These are phyloP conservation scores for Cryphonectria japonica DNA, from an alignment of 2,329 filamentous ascomycete genomes.

Conservation along the genomic window DNA sequence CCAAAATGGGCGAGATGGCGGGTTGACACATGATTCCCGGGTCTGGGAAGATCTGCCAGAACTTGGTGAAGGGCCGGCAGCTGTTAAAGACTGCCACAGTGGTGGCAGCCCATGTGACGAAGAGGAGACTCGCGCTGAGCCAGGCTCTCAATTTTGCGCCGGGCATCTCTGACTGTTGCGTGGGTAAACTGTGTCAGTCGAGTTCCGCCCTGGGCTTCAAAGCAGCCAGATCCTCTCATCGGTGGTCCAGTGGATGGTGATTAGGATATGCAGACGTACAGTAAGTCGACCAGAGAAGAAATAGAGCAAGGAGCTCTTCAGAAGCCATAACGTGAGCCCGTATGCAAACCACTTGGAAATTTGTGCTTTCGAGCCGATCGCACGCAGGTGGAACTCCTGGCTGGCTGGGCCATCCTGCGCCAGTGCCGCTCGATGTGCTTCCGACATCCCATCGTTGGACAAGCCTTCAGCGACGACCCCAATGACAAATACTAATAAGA, in stretches of 20 bases:
- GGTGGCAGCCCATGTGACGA: conserved; percentile 52
- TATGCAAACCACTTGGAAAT: conserved; percentile 60
- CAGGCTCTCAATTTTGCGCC: conserved; percentile 44
- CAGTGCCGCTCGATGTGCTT: conserved; percentile 50
- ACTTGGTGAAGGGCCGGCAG: conserved; percentile 56
- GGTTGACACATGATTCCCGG: conserved; percentile 50
- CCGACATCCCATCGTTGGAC: conserved; percentile 62
- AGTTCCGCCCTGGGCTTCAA: not conserved
- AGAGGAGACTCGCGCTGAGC: conserved; percentile 54
- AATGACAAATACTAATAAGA: conserved; percentile 15
- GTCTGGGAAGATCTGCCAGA: conserved; percentile 64
- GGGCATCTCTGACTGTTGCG: conserved; percentile 40
- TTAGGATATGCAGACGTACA: conserved; percentile 28
- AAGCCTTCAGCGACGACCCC: conserved; percentile 44
- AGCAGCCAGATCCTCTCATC: not conserved
- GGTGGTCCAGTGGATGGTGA: not conserved
- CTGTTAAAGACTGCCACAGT: conserved; percentile 54
- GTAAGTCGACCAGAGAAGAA: conserved; percentile 59
- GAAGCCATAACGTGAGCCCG: conserved; percentile 54
- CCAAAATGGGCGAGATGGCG: conserved; percentile 17
- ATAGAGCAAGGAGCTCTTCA: conserved; percentile 60
- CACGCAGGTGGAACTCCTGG: conserved; percentile 38
- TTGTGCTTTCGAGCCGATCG: conserved; percentile 60
- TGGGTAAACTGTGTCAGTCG: not conserved
- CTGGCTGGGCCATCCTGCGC: conserved; percentile 14